Evolutionary conservation across 2,329 filamentous ascomycete genomes (phyloP), one percentile per base, ranked within the genome.

Genomic region (Cadophora gregata): DNA sequence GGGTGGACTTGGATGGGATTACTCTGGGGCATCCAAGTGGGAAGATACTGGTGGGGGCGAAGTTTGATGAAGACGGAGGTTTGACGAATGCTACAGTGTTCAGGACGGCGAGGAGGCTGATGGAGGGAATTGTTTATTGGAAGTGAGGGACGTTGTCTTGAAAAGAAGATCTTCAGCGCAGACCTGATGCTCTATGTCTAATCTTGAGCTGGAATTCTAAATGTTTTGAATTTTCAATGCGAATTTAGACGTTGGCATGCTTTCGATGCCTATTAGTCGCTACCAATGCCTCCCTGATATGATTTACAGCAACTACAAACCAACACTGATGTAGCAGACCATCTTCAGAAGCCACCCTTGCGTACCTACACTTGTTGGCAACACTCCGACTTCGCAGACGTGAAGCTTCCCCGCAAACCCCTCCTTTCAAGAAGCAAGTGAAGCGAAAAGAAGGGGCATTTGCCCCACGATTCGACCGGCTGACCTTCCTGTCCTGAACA

Each of bases 1-100:
- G 72, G 8, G 73, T 76, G 21, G 74, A 77, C 61, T 70, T 72
- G 1, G 71, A 73, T 24, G 77, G 78, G 1, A 76, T 82, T 8
- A 77, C 78, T 0, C 76, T 84, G 27, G 80, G 80, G 0, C 83
- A 84, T 78, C 79, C 82, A 1, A 82, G 81, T 67, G 82, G 83
- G 3, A 81, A 77, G 36, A 70, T 84, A 29, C 70, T 80, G 14
- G 81, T 84, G 4, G 78, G 78, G 8, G 80, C 81, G 2, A 72
- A 76, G 6, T 82, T 81, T 69, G 76, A 77, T 63, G 69, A 67
- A 0, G 61, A 75, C 5, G 81, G 79, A 0, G 59, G 65, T 1
- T 72, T 84, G 56, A 69, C 70, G 45, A 71, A 76, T 59, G 81
- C 79, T 1, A 83, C 79, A 0, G 81, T 84, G 0, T 84, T 80